Conservation (phyloP, 1,284 basidiomycete species). For the Sporisorium exsertum region DNA sequence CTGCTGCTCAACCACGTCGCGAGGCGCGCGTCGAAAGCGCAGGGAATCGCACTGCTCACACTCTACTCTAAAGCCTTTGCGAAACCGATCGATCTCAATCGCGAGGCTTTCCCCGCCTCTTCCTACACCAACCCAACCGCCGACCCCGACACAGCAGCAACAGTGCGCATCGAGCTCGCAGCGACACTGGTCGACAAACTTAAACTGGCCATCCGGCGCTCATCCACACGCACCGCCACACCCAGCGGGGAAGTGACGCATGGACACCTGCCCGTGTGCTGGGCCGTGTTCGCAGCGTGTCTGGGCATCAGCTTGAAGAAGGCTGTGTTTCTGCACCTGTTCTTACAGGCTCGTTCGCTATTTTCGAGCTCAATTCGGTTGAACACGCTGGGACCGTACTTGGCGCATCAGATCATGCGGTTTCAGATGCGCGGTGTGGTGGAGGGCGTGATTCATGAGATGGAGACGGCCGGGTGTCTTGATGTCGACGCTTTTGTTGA, state of each 20-base stretch:
- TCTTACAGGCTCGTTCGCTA: conserved; percentile 88
- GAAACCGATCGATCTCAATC: conserved; percentile 28
- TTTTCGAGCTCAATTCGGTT: conserved; percentile 91
- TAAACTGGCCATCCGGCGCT: conserved; percentile 44
- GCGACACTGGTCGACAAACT: conserved; percentile 26
- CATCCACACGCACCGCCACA: conserved; percentile 8
- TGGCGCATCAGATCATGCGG: conserved; percentile 86
- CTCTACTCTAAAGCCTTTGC: conserved; percentile 75
- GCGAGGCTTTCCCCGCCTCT: conserved; percentile 17
- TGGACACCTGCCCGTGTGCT: conserved; percentile 90
- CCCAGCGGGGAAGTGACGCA: conserved; percentile 57
- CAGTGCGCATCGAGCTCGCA: conserved; percentile 7
- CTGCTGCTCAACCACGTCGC: conserved; percentile 91
- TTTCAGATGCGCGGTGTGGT: conserved; percentile 73
- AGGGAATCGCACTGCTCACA: conserved; percentile 91
- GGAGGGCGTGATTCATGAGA: conserved; percentile 15
- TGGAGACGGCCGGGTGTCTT: conserved; percentile 16
- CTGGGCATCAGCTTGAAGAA: conserved; percentile 80
- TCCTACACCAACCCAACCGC: not conserved
- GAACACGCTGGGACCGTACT: conserved; percentile 92
- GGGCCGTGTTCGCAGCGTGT: conserved; percentile 84
- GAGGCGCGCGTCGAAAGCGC: conserved; percentile 85
- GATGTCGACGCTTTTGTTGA: not conserved
- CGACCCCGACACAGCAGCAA: not conserved
- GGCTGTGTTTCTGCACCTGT: conserved; percentile 82